Evolutionary conservation across 805 yeast species (phyloP).

Genomic region (Yarrowia sp.): DNA sequence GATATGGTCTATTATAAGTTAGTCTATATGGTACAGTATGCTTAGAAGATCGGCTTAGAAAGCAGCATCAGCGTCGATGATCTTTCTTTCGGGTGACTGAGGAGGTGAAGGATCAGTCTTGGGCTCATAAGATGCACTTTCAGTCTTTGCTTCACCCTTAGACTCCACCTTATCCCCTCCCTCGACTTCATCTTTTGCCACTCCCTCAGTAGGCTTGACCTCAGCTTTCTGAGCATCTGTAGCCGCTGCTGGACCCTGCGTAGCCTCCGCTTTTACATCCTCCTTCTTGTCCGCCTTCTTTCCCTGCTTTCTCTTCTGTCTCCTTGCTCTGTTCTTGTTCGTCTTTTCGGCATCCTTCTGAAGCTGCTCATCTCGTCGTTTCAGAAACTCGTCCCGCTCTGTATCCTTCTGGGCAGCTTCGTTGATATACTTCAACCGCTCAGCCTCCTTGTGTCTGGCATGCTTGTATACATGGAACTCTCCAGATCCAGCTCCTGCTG

Average conservation of each 20-base stretch:
- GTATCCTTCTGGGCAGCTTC: slow-evolving; percentile 43
- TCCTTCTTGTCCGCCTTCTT: slow-evolving; percentile 7
- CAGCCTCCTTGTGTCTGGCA: slow-evolving; percentile 48
- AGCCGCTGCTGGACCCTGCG: too few species aligned
- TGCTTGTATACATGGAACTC: slow-evolving; percentile 51
- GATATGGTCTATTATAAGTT: slow-evolving; percentile 9
- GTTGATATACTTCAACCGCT: slow-evolving; percentile 45
- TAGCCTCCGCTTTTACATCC: too few species aligned
- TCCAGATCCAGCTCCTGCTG: slow-evolving; percentile 53
- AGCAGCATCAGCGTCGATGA: slow-evolving; percentile 27
- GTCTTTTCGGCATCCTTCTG: slow-evolving; percentile 46
- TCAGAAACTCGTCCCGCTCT: slow-evolving; percentile 45
- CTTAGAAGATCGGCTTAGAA: background rate
- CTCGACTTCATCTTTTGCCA: background rate
- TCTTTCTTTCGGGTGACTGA: slow-evolving; percentile 4
- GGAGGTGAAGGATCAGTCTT: background rate
- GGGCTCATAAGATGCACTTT: background rate
- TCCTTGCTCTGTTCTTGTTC: slow-evolving; percentile 43
- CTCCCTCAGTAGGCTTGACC: background rate
- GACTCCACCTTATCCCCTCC: too few species aligned
- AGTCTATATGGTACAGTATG: background rate
- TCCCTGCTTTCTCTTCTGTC: slow-evolving; percentile 40
- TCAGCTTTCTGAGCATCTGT: background rate
- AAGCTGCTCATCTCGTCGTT: slow-evolving; percentile 40
- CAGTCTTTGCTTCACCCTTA: background rate